Percentiles rank a stretch among this genome's conserved stretches.
phyloP scores from a whole-genome alignment of 192 early-diverging fungal genomes.

The Umbelopsis sp. region DNA sequence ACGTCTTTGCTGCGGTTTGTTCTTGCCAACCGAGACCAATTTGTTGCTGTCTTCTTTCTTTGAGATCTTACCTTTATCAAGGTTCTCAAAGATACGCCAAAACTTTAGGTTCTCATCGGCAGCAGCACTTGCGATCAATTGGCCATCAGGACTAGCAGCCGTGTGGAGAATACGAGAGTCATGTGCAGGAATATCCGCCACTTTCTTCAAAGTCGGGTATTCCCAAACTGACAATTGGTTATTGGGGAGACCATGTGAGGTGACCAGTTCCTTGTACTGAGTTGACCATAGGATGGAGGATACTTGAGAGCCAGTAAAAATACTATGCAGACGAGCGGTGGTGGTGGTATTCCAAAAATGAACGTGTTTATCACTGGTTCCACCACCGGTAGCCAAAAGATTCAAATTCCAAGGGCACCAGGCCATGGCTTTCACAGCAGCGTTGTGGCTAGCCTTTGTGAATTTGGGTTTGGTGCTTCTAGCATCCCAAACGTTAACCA shows the following conservation, averaged over 20 bases:
- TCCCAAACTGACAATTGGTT: conserved; percentile 87
- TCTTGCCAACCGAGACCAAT: conserved; percentile 6
- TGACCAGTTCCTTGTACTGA: conserved; percentile 83
- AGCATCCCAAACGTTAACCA: conserved; percentile 89
- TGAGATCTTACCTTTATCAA: conserved; percentile 17
- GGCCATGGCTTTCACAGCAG: conserved; percentile 94
- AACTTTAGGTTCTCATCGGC: conserved; percentile 96
- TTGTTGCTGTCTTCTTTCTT: conserved; percentile 17
- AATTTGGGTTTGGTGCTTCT: conserved; percentile 66
- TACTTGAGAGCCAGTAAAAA: conserved; percentile 88
- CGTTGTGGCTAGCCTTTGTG: conserved; percentile 75
- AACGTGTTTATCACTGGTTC: conserved; percentile 86
- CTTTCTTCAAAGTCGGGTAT: conserved; percentile 72
- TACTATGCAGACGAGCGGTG: conserved; percentile 57
- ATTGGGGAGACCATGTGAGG: conserved; percentile 91
- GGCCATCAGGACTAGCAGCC: conserved; percentile 88
- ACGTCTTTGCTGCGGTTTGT: conserved; percentile 6
- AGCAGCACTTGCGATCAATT: conserved; percentile 89
- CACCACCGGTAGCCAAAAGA: conserved; percentile 89
- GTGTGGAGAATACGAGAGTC: conserved; percentile 88
- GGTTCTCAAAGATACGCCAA: conserved; percentile 85
- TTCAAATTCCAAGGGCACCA: conserved; percentile 94
- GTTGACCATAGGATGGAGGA: conserved; percentile 91
- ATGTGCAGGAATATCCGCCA: conserved; percentile 84
- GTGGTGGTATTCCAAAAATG: conserved; percentile 92